Conservation (phyloP, 805 yeast species). For the Cyberlindnera euphorbiiphila region DNA sequence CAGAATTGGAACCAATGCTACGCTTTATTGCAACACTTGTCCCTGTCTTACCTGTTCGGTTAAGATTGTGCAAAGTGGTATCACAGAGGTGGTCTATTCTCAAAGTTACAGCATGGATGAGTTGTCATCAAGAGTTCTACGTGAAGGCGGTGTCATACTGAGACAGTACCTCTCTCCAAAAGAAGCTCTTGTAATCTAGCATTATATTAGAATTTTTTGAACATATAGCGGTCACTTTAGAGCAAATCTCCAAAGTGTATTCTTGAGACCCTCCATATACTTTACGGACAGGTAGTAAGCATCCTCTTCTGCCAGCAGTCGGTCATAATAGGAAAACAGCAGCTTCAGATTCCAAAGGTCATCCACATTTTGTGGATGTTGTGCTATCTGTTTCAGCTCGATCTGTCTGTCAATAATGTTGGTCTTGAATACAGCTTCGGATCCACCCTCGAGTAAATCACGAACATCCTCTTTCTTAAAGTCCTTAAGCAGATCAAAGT, state of each 20-base stretch:
- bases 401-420: slow-evolving; percentile 53
- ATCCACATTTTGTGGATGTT: slow-evolving; percentile 39
- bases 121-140: slow-evolving; percentile 64
- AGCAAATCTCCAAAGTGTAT: slow-evolving; percentile 34
- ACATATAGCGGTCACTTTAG: too few species aligned
- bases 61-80: slow-evolving; percentile 91
- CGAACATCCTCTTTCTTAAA: slow-evolving; percentile 21
- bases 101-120: slow-evolving; percentile 91
- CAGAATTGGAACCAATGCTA: slow-evolving; percentile 60
- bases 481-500: slow-evolving; percentile 14
- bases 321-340: slow-evolving; percentile 58
- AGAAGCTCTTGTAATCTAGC: slow-evolving; percentile 18
- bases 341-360: slow-evolving; percentile 63
- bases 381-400: slow-evolving; percentile 44
- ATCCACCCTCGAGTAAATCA: slow-evolving; percentile 13
- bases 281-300: slow-evolving; percentile 42
- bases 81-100: slow-evolving; percentile 87
- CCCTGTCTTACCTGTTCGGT: slow-evolving; percentile 96
- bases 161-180: slow-evolving; percentile 48
- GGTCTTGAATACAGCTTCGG: slow-evolving; percentile 28
- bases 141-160: slow-evolving; percentile 66
- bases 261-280: slow-evolving; percentile 51
- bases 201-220: too few species aligned
- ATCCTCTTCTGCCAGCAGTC: slow-evolving; percentile 31
- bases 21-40: slow-evolving; percentile 90